Percentiles rank a stretch among this genome's conserved stretches.
These are phyloP conservation scores for Hippophae gyantsensis DNA, from an alignment of 306 rosid species.

Conservation along the genomic window DNA sequence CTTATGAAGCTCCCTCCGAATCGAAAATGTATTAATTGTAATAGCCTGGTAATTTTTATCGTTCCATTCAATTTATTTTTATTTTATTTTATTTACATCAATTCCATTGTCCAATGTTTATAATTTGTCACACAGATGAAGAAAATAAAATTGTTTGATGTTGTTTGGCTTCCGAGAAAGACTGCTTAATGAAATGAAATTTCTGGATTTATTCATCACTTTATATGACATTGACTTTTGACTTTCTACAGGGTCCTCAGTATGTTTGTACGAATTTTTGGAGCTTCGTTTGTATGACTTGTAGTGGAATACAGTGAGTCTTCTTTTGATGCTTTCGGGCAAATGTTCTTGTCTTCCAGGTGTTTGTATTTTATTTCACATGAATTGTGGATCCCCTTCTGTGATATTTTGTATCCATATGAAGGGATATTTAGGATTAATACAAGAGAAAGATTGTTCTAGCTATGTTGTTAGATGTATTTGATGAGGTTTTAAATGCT, in stretches of 20 bases:
- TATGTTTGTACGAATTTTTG: slow-evolving; percentile 73
- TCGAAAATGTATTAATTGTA: slow-evolving; percentile 74
- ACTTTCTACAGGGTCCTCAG: slow-evolving; percentile 59
- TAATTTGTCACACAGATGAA: neutral
- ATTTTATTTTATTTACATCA: neutral
- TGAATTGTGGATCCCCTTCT: neutral
- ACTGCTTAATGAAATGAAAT: neutral
- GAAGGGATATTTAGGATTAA: no score
- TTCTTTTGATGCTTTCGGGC: neutral
- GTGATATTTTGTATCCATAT: neutral
- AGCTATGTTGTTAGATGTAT: no score
- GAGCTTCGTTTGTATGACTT: slow-evolving; percentile 61
- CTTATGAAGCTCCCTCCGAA: slow-evolving; percentile 88
- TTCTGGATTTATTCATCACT: neutral
- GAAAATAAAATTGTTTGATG: neutral
- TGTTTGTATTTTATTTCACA: neutral
- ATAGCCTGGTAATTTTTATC: slow-evolving; percentile 37
- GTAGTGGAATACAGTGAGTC: slow-evolving; percentile 92
- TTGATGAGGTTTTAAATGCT: no score
- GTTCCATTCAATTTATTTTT: slow-evolving; percentile 4
- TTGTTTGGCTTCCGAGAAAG: slow-evolving; percentile 6
- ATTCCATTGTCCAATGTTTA: neutral
- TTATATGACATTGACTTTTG: neutral
- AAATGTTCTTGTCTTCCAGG: neutral
- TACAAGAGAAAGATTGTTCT: no score